These are phyloP conservation scores for Chlamydomonas applanata DNA, from an alignment of 139 green algal species.

Conservation along the genomic window DNA sequence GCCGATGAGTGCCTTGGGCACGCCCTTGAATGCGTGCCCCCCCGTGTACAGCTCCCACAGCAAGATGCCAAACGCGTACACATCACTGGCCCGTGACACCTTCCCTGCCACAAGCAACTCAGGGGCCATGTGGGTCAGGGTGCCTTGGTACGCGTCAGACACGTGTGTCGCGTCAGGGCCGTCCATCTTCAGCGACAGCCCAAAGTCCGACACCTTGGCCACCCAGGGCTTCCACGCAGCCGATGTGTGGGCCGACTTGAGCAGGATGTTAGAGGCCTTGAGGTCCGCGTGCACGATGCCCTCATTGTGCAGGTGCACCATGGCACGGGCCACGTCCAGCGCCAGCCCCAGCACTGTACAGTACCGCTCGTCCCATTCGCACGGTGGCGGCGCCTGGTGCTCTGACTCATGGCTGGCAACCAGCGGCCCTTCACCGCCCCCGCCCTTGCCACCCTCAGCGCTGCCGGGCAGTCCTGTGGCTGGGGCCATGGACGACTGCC, in stretches of 20 bases:
- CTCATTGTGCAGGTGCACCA: constrained; percentile 43
- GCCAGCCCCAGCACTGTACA: not conserved
- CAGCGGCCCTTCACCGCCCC: too few species aligned
- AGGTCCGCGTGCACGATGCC: constrained; percentile 48
- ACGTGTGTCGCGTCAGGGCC: too few species aligned
- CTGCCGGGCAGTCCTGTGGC: too few species aligned
- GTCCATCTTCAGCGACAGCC: too few species aligned
- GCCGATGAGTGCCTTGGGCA: constrained; percentile 28
- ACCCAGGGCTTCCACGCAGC: too few species aligned
- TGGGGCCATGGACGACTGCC: too few species aligned
- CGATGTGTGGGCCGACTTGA: constrained; percentile 4
- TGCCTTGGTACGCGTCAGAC: constrained; percentile 32
- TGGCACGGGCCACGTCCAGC: constrained; percentile 42
- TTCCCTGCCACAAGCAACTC: constrained; percentile 43
- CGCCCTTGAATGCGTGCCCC: constrained; percentile 28
- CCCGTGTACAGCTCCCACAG: constrained; percentile 40
- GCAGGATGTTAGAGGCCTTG: constrained; percentile 42
- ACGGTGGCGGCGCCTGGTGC: too few species aligned
- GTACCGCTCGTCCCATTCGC: too few species aligned
- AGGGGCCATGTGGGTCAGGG: constrained; percentile 55
- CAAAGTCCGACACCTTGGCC: too few species aligned
- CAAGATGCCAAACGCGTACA: constrained; percentile 50
- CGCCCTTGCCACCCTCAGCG: too few species aligned
- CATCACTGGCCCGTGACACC: constrained; percentile 31
- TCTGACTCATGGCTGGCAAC: too few species aligned